A percentile compares a stretch with the other conserved stretches of the same genome.
These are phyloP conservation scores for Xylaria longipes DNA, from an alignment of 495 filamentous ascomycete genomes.

Conservation along the genomic window DNA sequence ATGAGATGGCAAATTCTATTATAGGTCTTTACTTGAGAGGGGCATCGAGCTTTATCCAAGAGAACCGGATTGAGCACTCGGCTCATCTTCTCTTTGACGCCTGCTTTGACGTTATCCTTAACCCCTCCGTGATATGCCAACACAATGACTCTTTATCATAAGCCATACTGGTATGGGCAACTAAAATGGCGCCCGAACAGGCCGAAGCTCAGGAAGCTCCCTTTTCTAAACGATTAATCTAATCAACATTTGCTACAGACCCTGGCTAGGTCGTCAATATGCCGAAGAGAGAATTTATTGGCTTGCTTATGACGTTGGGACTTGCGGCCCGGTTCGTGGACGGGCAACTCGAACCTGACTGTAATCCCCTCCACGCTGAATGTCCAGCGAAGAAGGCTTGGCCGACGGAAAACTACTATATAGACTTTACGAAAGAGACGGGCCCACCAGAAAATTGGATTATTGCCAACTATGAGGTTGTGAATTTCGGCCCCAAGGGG, in stretches of 20 bases:
- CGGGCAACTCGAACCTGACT: constrained; percentile 40
- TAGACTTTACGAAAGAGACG: constrained; percentile 41
- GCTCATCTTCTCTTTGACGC: constrained; percentile 28
- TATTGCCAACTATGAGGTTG: constrained; percentile 40
- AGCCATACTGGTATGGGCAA: constrained; percentile 31
- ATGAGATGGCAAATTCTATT: constrained; percentile 1
- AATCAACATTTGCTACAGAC: constrained; percentile 30
- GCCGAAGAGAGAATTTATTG: constrained; percentile 34
- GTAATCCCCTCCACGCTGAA: constrained; percentile 36
- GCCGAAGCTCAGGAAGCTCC: neutral
- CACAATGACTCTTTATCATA: constrained; percentile 42
- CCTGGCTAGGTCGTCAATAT: constrained; percentile 29
- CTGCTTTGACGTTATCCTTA: constrained; percentile 40
- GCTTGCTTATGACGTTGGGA: constrained; percentile 35
- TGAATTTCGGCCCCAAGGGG: constrained; percentile 61
- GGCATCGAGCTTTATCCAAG: constrained; percentile 20
- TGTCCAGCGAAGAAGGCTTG: constrained; percentile 39
- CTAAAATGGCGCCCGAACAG: constrained; percentile 15
- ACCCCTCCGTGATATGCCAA: constrained; percentile 15
- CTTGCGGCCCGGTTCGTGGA: constrained; percentile 32
- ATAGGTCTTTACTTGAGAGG: neutral
- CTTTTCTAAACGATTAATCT: constrained; percentile 23
- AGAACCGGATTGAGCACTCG: constrained; percentile 34
- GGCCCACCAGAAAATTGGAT: constrained; percentile 32
- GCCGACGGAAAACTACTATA: constrained; percentile 34